Evolutionary conservation across 202 grass and related monocot genomes (phyloP).

Genomic region (Musa balbisiana): DNA sequence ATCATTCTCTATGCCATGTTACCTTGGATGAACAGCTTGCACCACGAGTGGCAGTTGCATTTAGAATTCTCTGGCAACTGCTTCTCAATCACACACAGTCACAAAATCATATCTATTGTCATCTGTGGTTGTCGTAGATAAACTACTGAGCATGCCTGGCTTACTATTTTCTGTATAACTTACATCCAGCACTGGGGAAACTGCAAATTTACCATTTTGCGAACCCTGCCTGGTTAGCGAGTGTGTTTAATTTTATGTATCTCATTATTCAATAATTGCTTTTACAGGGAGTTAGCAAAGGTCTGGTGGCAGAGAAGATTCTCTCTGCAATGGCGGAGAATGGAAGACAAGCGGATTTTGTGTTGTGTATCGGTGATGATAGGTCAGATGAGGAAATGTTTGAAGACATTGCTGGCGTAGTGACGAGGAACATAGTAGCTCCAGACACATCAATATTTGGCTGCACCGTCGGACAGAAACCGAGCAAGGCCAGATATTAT

Average conservation of each 20-base stretch:
- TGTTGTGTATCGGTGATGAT: slow-evolving; percentile 55
- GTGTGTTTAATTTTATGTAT: background rate
- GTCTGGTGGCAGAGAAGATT: slow-evolving; percentile 49
- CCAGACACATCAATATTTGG: slow-evolving; percentile 39
- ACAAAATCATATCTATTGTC: background rate
- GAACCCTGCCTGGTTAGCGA: background rate
- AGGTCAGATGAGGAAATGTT: slow-evolving; percentile 72
- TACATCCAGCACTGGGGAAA: too few relatives aligned
- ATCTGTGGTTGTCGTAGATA: background rate
- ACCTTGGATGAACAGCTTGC: background rate
- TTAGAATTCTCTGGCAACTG: background rate
- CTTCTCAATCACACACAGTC: background rate
- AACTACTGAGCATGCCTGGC: too few relatives aligned
- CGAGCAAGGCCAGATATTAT: slow-evolving; percentile 65
- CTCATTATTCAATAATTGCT: background rate
- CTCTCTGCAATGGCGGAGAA: slow-evolving; percentile 47
- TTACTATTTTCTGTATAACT: too few relatives aligned
- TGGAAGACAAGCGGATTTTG: slow-evolving; percentile 49
- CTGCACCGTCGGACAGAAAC: slow-evolving; percentile 61
- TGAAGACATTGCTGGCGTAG: slow-evolving; percentile 43
- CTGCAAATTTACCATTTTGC: background rate
- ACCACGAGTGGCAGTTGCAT: background rate
- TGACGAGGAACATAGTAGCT: slow-evolving; percentile 38
- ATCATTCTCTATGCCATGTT: background rate
- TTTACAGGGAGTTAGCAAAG: slow-evolving; percentile 51